Evolutionary conservation across 129 eudicot genomes (phyloP), one percentile per base, ranked within the genome.

Genomic region (Deinandra increscens): DNA sequence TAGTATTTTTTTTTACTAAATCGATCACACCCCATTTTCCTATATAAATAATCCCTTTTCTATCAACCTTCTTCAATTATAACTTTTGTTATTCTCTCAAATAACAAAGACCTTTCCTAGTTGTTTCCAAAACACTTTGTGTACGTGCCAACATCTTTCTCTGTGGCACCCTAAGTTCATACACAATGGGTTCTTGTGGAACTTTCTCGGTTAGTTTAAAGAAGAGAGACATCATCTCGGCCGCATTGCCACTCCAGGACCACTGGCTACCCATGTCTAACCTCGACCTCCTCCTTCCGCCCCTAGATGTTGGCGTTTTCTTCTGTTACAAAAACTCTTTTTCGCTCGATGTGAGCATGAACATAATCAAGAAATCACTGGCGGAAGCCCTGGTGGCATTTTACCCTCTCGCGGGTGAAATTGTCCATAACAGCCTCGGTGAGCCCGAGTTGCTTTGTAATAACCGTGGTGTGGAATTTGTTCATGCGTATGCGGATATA

Each of bases 371-470:
- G 87, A 76, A 69, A 54, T 72, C 95, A 11, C 54, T 90, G 31
- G 85, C 83, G 0, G 69, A 87, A 65, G 79, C 70, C 1, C 66
- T 90, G 18, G 87, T 62, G 0, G 44, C 77, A 0, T 90, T 69
- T 77, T 87, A 85, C 31, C 79, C 89, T 1, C 75, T 90, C 6
- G 89, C 95, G 3, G 95, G 97, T 18, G 95, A 87, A 71, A 69
- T 90, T 8, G 79, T 83, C 22, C 75, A 66, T 10, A 91, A 91
- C 84, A 38, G 14, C 46, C 55, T 38, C 1, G 86, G 79, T 4
- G 97, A 91, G 53, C 92, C 95, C 3, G 87, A 83, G 82, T 56
- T 91, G 48, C 71, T 79, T 1, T 91, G 92, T 78, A 85, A 87
- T 58, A 85, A 85, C 84, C 80, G 83, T 0, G 97, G 97, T 6